A percentile compares a stretch with the other conserved stretches of the same genome.
These are phyloP conservation scores for Lentinula boryana DNA, from an alignment of 768 basidiomycete species.

Conservation along the genomic window DNA sequence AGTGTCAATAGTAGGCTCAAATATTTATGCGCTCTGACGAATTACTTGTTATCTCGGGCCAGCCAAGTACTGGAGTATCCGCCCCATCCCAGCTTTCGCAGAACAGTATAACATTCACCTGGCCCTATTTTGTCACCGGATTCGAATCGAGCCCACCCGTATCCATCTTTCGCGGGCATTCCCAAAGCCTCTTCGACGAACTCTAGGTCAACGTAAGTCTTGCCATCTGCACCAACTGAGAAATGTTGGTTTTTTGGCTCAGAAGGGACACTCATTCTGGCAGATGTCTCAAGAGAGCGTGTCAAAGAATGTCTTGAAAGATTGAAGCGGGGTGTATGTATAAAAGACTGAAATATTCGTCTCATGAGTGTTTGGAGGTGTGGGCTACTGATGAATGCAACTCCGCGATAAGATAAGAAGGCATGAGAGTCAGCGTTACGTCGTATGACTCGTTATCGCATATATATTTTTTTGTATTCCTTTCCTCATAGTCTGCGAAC, in stretches of 20 bases:
- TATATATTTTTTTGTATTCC: too few species aligned
- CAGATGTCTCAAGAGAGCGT: too few species aligned
- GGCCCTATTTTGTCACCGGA: conserved; percentile 21
- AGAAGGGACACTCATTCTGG: too few species aligned
- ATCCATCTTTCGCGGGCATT: conserved; percentile 18
- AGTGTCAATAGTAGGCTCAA: background rate
- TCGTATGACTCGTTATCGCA: too few species aligned
- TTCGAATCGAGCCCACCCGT: conserved; percentile 20
- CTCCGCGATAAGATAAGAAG: too few species aligned
- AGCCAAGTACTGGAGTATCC: conserved; percentile 24
- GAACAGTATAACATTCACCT: conserved; percentile 17
- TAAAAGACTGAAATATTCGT: too few species aligned
- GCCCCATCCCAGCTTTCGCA: conserved; percentile 25
- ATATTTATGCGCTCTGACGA: conserved; percentile 11
- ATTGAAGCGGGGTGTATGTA: too few species aligned
- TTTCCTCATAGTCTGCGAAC: too few species aligned
- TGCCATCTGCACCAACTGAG: conserved; percentile 16
- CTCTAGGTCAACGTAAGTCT: conserved; percentile 12
- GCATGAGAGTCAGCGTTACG: too few species aligned
- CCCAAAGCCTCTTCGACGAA: conserved; percentile 25
- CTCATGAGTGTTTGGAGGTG: too few species aligned
- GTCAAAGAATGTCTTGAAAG: too few species aligned
- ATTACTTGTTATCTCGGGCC: conserved; percentile 17
- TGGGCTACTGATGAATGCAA: too few species aligned
- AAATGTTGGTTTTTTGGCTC: conserved; percentile 11